These are phyloP conservation scores for Galeopsis tetrahit DNA, from an alignment of 257 asterid genomes.

Conservation along the genomic window DNA sequence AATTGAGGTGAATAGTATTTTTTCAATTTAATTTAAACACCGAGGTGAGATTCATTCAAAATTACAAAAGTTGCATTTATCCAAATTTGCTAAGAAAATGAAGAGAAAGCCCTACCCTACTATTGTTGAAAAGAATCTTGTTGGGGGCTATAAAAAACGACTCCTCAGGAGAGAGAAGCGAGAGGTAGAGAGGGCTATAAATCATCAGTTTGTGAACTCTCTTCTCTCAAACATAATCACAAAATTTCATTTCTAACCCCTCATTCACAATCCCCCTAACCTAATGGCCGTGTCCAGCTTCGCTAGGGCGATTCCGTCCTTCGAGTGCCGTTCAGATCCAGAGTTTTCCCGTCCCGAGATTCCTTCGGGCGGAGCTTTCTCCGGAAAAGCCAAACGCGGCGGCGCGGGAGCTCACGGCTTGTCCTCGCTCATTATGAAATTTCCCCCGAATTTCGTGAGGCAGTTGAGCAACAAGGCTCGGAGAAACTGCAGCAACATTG, in stretches of 20 bases:
- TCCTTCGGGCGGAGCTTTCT: slow-evolving; percentile 45
- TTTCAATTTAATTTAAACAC: too few species aligned
- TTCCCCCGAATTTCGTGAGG: slow-evolving; percentile 95
- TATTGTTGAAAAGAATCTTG: neutral
- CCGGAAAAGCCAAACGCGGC: slow-evolving; percentile 40
- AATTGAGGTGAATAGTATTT: too few species aligned
- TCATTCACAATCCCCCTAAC: slow-evolving; percentile 27
- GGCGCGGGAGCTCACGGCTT: slow-evolving; percentile 43
- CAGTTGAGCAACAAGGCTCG: slow-evolving; percentile 96
- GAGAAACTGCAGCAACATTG: slow-evolving; percentile 94
- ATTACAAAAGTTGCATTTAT: neutral
- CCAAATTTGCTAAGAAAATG: neutral
- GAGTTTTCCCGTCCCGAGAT: slow-evolving; percentile 62
- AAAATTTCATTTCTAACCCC: slow-evolving; percentile 29
- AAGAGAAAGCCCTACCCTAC: neutral
- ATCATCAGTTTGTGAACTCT: slow-evolving; percentile 24
- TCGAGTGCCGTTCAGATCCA: slow-evolving; percentile 88
- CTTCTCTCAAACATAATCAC: slow-evolving; percentile 9
- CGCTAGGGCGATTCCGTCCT: slow-evolving; percentile 58
- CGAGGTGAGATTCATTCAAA: too few species aligned
- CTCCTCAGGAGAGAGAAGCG: slow-evolving; percentile 29
- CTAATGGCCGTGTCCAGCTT: slow-evolving; percentile 83
- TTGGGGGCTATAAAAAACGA: slow-evolving; percentile 27
- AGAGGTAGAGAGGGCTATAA: slow-evolving; percentile 7
- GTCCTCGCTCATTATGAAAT: slow-evolving; percentile 66